These are phyloP conservation scores for Carex kokanica DNA, from an alignment of 176 grass and related monocot genomes.

Conservation along the genomic window DNA sequence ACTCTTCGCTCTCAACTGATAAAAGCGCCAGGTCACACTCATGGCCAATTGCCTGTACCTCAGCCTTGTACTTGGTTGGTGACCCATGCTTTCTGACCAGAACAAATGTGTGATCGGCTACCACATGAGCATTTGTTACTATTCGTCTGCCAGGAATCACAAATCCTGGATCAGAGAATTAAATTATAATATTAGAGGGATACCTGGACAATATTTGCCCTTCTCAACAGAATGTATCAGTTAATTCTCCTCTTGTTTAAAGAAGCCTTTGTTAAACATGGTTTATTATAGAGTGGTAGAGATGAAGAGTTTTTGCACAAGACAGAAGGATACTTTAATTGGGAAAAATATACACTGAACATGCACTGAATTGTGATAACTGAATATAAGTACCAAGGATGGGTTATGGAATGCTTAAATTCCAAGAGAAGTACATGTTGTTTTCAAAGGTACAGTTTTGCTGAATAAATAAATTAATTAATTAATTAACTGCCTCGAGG, in stretches of 20 bases:
- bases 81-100: slow-evolving; percentile 96
- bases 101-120: slow-evolving; percentile 96
- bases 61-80: slow-evolving; percentile 86
- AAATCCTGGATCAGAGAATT: slow-evolving; percentile 59
- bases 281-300: not conserved
- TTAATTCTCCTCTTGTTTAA: not conserved
- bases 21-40: slow-evolving; percentile 91
- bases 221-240: not conserved
- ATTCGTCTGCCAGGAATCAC: slow-evolving; percentile 69
- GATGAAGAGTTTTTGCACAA: not conserved
- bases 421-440: not conserved
- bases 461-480: not conserved
- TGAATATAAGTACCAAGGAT: no score
- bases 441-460: not conserved
- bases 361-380: no score
- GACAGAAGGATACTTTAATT: not conserved
- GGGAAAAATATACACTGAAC: not conserved
- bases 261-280: not conserved
- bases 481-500: not conserved
- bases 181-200: slow-evolving; percentile 8
- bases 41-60: slow-evolving; percentile 87
- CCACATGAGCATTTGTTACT: slow-evolving; percentile 88
- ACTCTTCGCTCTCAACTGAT: slow-evolving; percentile 78
- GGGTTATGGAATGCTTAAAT: not conserved
- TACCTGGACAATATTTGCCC: not conserved